These are phyloP conservation scores for Iris pallida DNA, from an alignment of 116 monocot species.

Conservation along the genomic window DNA sequence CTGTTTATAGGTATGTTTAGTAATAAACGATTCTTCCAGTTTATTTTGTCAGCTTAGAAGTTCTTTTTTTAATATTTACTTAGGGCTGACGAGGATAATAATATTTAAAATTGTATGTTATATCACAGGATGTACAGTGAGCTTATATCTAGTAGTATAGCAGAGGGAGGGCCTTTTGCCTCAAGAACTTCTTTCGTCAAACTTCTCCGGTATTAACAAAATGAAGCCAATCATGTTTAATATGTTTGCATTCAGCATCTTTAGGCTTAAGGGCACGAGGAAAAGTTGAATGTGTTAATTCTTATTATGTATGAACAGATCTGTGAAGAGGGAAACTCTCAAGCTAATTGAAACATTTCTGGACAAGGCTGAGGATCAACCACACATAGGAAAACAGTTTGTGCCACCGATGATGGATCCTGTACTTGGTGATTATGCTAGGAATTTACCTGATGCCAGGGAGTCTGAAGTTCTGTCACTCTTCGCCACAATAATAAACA, in stretches of 20 bases:
- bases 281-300: not conserved
- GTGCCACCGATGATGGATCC: conserved; percentile 99
- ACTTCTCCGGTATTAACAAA: conserved; percentile 62
- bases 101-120: conserved; percentile 2
- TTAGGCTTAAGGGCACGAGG: not conserved
- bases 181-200: conserved; percentile 94
- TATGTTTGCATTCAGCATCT: not conserved
- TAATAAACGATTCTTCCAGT: no score
- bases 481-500: conserved; percentile 93
- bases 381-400: conserved; percentile 89
- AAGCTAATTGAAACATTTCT: conserved; percentile 97
- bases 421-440: conserved; percentile 91
- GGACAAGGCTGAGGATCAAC: conserved; percentile 94
- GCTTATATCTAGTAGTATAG: conserved; percentile 89
- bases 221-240: not conserved
- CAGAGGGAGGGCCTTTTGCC: conserved; percentile 96
- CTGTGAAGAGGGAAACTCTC: conserved; percentile 94
- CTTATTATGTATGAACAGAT: conserved; percentile 37
- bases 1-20: conserved; percentile 69
- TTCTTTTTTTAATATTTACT: no score
- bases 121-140: conserved; percentile 96
- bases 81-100: no score
- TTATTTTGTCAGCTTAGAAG: no score
- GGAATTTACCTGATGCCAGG: conserved; percentile 97
- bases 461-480: conserved; percentile 98